Conservation (phyloP, 2,329 filamentous ascomycete species). For the Acrocalymma vagum region DNA sequence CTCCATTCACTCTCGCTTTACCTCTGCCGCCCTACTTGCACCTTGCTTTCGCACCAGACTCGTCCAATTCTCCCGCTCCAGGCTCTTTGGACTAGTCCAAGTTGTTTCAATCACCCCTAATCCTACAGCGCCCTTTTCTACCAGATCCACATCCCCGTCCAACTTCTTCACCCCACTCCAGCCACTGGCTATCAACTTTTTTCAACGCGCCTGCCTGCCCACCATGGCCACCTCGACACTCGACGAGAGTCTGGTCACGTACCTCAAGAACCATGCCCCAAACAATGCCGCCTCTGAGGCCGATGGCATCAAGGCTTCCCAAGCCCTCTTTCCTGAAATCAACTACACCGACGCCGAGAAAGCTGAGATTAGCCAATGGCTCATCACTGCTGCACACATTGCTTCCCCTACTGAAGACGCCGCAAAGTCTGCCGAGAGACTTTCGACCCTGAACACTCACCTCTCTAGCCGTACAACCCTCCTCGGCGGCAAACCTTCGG, state of each 20-base stretch:
- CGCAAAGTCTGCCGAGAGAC: slow-evolving; percentile 67
- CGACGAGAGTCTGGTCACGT: slow-evolving; percentile 42
- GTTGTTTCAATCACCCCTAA: slow-evolving; percentile 9
- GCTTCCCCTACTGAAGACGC: slow-evolving; percentile 66
- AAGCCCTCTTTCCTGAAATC: slow-evolving; percentile 72
- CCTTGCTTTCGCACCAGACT: slow-evolving; percentile 31
- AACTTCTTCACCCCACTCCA: slow-evolving; percentile 43
- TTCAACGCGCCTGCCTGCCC: slow-evolving; percentile 32
- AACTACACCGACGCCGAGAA: slow-evolving; percentile 82
- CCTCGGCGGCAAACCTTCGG: slow-evolving; percentile 87
- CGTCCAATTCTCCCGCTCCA: slow-evolving; percentile 22
- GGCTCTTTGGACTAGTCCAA: slow-evolving; percentile 11
- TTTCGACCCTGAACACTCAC: slow-evolving; percentile 84
- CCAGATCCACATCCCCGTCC: slow-evolving; percentile 22
- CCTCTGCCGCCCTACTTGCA: too few species aligned
- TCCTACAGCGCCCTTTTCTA: slow-evolving; percentile 15
- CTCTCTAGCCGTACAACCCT: slow-evolving; percentile 88
- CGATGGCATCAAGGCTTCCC: slow-evolving; percentile 54
- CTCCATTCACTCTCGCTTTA: slow-evolving; percentile 25
- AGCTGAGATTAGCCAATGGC: slow-evolving; percentile 89
- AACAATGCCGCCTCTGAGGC: slow-evolving; percentile 46
- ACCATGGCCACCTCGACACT: slow-evolving; percentile 47
- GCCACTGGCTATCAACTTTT: slow-evolving; percentile 39
- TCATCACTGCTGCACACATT: slow-evolving; percentile 78
- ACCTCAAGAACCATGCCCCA: slow-evolving; percentile 47